Evolutionary conservation across 306 rosid genomes (phyloP).

Genomic region (Malus sylvestris): DNA sequence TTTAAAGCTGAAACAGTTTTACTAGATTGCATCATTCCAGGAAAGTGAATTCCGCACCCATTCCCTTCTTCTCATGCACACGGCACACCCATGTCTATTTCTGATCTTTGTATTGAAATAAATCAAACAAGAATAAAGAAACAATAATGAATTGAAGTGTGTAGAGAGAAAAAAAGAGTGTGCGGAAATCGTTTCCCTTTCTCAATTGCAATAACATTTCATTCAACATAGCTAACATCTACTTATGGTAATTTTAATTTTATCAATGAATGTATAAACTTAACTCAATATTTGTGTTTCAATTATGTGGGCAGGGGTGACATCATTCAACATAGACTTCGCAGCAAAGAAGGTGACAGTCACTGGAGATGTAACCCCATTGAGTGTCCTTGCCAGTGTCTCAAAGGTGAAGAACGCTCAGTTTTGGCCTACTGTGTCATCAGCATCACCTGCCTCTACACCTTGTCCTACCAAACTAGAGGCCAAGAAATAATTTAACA

Average conservation of each 20-base stretch:
- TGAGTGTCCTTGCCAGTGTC: slow-evolving; percentile 63
- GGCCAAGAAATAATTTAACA: slow-evolving; percentile 19
- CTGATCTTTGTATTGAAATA: background rate
- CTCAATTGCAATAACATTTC: background rate
- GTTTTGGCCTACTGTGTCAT: slow-evolving; percentile 48
- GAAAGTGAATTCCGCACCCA: background rate
- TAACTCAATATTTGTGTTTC: background rate
- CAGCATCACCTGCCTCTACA: slow-evolving; percentile 9
- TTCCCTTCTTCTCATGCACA: background rate
- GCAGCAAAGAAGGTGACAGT: slow-evolving; percentile 91
- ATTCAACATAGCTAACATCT: background rate
- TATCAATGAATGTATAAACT: background rate
- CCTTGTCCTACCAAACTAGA: slow-evolving; percentile 19
- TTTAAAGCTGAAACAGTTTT: background rate
- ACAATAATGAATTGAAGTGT: background rate
- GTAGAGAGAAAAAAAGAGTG: background rate
- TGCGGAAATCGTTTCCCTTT: background rate
- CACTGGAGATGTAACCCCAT: slow-evolving; percentile 68
- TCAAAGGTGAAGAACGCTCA: slow-evolving; percentile 93
- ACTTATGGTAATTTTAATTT: background rate
- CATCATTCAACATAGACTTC: slow-evolving; percentile 76
- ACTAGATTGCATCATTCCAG: background rate
- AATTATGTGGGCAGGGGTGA: slow-evolving; percentile 54
- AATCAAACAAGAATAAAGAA: background rate
- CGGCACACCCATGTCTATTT: background rate